Conservation (phyloP, 2,329 filamentous ascomycete species). For the Dichotomopilus funicola region DNA sequence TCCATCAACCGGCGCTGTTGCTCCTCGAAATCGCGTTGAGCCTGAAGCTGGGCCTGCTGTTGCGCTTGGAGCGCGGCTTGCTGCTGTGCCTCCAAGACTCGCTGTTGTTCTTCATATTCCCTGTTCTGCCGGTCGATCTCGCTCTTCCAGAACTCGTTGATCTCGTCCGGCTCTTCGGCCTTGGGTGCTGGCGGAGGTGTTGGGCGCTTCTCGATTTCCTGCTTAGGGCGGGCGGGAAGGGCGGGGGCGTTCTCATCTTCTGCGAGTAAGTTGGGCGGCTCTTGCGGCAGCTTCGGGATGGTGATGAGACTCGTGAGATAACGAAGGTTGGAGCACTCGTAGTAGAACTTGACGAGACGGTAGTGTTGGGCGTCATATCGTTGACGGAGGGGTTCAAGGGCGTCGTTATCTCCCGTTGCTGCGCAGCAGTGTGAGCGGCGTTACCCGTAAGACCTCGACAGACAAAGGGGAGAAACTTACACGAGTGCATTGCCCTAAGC, state of each 20-base stretch:
- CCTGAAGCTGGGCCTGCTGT: conserved; percentile 73
- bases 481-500: conserved; percentile 94
- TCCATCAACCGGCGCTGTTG: conserved; percentile 83
- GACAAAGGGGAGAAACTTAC: conserved; percentile 43
- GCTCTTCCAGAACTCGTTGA: conserved; percentile 96
- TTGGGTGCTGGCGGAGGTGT: conserved; percentile 63
- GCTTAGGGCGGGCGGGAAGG: conserved; percentile 73
- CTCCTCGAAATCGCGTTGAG: conserved; percentile 92
- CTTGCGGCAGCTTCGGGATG: conserved; percentile 89
- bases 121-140: conserved; percentile 87
- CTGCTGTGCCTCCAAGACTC: conserved; percentile 79
- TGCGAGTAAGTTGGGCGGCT: conserved; percentile 79
- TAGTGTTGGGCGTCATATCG: conserved; percentile 96
- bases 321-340: conserved; percentile 95
- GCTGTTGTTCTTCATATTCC: conserved; percentile 92
- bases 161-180: conserved; percentile 81
- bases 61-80: conserved; percentile 75
- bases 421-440: conserved; percentile 3
- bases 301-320: conserved; percentile 96
- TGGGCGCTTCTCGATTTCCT: conserved; percentile 61
- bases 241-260: conserved; percentile 81
- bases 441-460: not conserved
- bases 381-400: conserved; percentile 76
- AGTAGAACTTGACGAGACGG: conserved; percentile 95
- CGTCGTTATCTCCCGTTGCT: conserved; percentile 91